These are phyloP conservation scores for Dioszegia crocea DNA, from an alignment of 768 basidiomycete species.

Conservation along the genomic window DNA sequence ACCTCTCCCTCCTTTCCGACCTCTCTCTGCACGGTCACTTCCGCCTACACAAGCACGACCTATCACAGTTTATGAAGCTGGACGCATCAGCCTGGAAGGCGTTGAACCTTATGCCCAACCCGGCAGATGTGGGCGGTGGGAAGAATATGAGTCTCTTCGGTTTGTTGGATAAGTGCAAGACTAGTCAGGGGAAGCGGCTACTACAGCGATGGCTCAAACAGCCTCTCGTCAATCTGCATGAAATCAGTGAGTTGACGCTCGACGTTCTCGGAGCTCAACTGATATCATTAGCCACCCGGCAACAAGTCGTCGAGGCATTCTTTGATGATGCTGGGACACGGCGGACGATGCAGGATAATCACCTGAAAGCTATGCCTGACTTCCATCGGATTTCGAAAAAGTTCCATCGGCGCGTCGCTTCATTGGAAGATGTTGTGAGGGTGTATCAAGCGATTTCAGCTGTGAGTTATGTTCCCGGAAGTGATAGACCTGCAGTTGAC, in stretches of 20 bases:
- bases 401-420: constrained; percentile 77
- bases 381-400: constrained; percentile 85
- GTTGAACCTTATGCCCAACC: constrained; percentile 73
- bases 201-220: constrained; percentile 93
- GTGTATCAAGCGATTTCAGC: constrained; percentile 89
- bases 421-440: constrained; percentile 89
- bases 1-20: constrained; percentile 74
- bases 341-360: constrained; percentile 72
- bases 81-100: constrained; percentile 93
- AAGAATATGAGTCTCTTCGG: constrained; percentile 85
- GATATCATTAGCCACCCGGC: constrained; percentile 49
- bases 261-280: no score
- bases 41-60: constrained; percentile 77
- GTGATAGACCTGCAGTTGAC: not conserved
- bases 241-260: constrained; percentile 61
- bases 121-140: constrained; percentile 61
- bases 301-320: constrained; percentile 80
- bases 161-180: constrained; percentile 90
- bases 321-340: constrained; percentile 67
- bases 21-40: constrained; percentile 73
- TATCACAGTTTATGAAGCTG: constrained; percentile 90
- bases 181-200: constrained; percentile 82
- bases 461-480: constrained; percentile 51
- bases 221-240: constrained; percentile 86
- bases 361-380: constrained; percentile 86